Base-by-base conservation (phyloP, 202 grass and related monocot species). In the Dendrocalamus latiflorus region DNA sequence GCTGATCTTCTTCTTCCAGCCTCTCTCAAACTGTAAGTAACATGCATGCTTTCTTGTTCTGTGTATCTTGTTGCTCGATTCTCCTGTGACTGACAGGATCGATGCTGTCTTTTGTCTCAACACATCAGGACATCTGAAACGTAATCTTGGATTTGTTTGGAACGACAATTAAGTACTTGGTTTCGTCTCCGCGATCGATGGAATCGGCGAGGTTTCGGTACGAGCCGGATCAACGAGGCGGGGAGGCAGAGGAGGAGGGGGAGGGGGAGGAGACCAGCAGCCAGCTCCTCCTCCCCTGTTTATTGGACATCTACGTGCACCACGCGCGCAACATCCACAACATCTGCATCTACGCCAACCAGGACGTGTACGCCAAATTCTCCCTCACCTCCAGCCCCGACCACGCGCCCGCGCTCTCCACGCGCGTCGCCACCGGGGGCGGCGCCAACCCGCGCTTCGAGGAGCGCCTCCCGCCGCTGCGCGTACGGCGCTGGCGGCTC, bases 301-400 rank as follows among this genome's bases (percentile, higher is more conserved):
- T 89, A 24, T 37, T 97, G 49, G 90, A 94, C 68, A 85, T 94
- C 39, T 91, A 91, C 75, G 90, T 88, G 69, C 94, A 97, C 70
- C 56, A 89, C 20, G 94, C 92, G 8, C 55, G 88, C 7, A 74
- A 85, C 66, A 88, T 93, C 76, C 84, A 86, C 86, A 94, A 97
- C 92, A 93, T 94, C 85, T 93, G 94, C 84, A 93, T 97, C 84
- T 97, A 94, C 89, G 94, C 84, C 1, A 50, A 91, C 59, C 94
- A 97, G 78, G 94, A 97, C 85, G 94, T 97, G 69, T 97, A 93
- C 87, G 92, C 94, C 48, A 89, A 70, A 62, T 82, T 97, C 50
- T 72, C 94, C 4, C 88, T 97, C 26, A 97, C 94, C 0, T 93
- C 89, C 20, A 84, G 71, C 74, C 90, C 90, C 13, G 94, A 91